These are phyloP conservation scores for Starmerella floricola DNA, from an alignment of 805 yeast genomes.

Conservation along the genomic window DNA sequence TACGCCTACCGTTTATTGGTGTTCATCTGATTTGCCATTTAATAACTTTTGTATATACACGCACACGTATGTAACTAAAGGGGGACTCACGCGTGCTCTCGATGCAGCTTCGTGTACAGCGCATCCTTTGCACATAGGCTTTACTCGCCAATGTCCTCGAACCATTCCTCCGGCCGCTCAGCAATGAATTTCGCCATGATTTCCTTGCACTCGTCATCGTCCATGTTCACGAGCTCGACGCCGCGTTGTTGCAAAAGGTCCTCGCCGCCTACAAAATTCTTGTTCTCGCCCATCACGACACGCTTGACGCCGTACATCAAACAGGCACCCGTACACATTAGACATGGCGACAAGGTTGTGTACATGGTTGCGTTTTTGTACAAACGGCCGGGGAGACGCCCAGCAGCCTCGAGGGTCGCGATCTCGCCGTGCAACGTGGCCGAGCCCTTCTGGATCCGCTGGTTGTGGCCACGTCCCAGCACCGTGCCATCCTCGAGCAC, in stretches of 20 bases:
- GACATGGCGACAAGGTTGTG: constrained; percentile 85
- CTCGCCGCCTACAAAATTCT: constrained; percentile 73
- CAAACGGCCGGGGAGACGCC: constrained; percentile 65
- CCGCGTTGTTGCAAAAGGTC: constrained; percentile 55
- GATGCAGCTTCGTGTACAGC: no score
- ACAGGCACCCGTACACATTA: constrained; percentile 93
- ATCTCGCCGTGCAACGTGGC: constrained; percentile 89
- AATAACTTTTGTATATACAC: no score
- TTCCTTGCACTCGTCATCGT: constrained; percentile 33
- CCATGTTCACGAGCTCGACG: constrained; percentile 34
- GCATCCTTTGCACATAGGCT: no score
- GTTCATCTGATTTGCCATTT: background rate
- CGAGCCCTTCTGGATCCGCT: constrained; percentile 73
- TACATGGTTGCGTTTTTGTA: constrained; percentile 83
- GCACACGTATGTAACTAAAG: no score
- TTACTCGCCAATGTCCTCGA: constrained; percentile 31
- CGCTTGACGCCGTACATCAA: constrained; percentile 77
- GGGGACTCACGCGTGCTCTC: no score
- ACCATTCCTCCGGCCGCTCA: constrained; percentile 34
- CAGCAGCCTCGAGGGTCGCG: constrained; percentile 78
- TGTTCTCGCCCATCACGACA: constrained; percentile 82
- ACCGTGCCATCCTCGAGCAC: constrained; percentile 65
- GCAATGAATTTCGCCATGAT: constrained; percentile 68
- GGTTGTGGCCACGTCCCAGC: constrained; percentile 80
- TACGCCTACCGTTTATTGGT: no score